Evolutionary conservation across 257 asterid genomes (phyloP).

Genomic region (Solanum clarkiae): DNA sequence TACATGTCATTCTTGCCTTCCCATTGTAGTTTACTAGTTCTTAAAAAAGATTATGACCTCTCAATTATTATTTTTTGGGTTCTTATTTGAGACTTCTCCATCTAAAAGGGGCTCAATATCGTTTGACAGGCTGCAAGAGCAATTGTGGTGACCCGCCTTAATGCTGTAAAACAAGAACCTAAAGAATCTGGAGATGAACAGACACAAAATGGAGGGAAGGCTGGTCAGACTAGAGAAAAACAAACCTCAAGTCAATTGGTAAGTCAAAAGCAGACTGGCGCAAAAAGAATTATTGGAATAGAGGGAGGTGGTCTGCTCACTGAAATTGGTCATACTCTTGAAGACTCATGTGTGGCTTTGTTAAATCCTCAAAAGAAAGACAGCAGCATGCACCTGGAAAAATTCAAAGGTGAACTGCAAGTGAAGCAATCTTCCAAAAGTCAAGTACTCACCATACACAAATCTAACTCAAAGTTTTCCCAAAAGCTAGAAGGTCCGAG

Average conservation of each 20-base stretch:
- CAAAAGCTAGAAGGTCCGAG: slow-evolving; percentile 1
- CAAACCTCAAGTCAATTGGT: slow-evolving; percentile 10
- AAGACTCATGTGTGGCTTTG: neutral
- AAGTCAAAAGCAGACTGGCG: neutral
- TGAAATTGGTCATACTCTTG: slow-evolving; percentile 7
- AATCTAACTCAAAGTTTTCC: slow-evolving; percentile 2
- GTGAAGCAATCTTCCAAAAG: slow-evolving; percentile 3
- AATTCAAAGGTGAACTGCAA: slow-evolving; percentile 6
- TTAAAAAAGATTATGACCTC: neutral
- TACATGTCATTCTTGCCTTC: neutral
- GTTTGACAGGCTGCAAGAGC: slow-evolving; percentile 15
- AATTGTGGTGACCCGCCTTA: slow-evolving; percentile 6
- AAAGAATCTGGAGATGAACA: slow-evolving; percentile 4
- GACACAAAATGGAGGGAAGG: slow-evolving; percentile 4
- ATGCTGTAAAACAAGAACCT: neutral
- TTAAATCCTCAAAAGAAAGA: slow-evolving; percentile 4
- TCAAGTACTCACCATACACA: neutral
- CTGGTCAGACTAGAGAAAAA: neutral
- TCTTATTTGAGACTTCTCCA: neutral
- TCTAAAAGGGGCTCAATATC: neutral
- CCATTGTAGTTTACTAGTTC: neutral
- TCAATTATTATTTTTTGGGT: neutral
- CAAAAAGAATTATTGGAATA: neutral
- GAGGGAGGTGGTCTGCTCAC: neutral
- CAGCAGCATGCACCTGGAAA: neutral